These are phyloP conservation scores for Diphasiastrum complanatum DNA, from an alignment of 83 land plant species.

Conservation along the genomic window DNA sequence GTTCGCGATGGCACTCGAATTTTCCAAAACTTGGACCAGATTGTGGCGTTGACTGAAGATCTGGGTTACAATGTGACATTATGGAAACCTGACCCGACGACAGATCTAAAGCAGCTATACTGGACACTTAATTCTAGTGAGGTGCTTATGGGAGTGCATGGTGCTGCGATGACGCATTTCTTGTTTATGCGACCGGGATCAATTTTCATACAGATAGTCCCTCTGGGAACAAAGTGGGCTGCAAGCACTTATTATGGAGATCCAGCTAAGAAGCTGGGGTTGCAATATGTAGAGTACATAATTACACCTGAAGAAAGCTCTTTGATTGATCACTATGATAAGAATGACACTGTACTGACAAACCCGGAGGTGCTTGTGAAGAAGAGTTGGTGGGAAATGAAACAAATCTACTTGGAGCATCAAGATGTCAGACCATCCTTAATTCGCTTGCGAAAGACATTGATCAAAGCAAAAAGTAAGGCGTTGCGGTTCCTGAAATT, in stretches of 20 bases:
- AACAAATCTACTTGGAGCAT: conserved; percentile 40
- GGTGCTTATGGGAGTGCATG: conserved; percentile 57
- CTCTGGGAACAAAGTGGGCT: conserved; percentile 52
- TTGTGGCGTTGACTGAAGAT: conserved; percentile 16
- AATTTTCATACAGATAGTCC: conserved; percentile 51
- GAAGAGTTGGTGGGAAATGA: conserved; percentile 30
- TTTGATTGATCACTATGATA: conserved; percentile 30
- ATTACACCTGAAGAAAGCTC: conserved; percentile 43
- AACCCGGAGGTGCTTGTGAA: conserved; percentile 27
- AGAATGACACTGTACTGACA: conserved; percentile 23
- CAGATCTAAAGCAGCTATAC: conserved; percentile 26
- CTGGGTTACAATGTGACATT: conserved; percentile 33
- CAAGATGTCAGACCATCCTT: no score
- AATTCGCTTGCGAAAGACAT: no score
- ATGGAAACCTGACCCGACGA: conserved; percentile 19
- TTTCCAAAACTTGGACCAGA: conserved; percentile 25
- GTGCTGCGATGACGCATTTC: conserved; percentile 57
- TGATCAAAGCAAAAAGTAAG: no score
- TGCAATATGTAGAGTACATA: conserved; percentile 45
- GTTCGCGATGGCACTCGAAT: conserved; percentile 25
- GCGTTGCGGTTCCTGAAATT: no score
- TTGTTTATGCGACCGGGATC: conserved; percentile 50
- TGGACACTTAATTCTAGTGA: conserved; percentile 29
- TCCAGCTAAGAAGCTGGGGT: conserved; percentile 34
- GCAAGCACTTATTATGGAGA: conserved; percentile 38